Evolutionary conservation across 2,329 filamentous ascomycete species (phyloP).

Genomic region (Fusarium sp.): DNA sequence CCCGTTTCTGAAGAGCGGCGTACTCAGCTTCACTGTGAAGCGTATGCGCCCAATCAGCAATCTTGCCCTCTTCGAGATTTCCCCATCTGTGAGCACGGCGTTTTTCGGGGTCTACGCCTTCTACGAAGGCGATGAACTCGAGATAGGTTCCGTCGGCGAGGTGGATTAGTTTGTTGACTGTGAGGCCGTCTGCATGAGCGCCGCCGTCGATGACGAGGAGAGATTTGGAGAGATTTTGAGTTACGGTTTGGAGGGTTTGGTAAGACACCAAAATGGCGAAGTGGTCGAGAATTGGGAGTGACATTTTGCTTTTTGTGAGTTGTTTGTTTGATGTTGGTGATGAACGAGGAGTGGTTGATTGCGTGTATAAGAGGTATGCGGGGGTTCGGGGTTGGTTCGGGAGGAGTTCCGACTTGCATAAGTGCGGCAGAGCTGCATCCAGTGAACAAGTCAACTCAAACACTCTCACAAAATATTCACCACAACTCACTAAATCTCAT

Average conservation of each 20-base stretch:
- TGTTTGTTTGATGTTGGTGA: not conserved
- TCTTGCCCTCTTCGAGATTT: conserved; percentile 56
- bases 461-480: no score
- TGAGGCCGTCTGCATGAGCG: conserved; percentile 68
- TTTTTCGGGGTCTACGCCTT: conserved; percentile 53
- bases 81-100: conserved; percentile 69
- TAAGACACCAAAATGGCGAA: conserved; percentile 72
- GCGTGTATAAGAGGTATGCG: conserved; percentile 6
- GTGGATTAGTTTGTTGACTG: conserved; percentile 70
- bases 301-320: not conserved
- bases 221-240: conserved; percentile 60
- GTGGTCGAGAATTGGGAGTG: conserved; percentile 64
- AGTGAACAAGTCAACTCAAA: not conserved
- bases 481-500: fast-evolving
- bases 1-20: conserved; percentile 50
- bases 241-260: conserved; percentile 58
- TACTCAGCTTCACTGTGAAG: conserved; percentile 53
- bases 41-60: conserved; percentile 72
- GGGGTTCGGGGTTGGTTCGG: conserved; percentile 35
- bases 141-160: conserved; percentile 73
- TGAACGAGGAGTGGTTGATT: not conserved
- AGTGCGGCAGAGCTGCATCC: not conserved
- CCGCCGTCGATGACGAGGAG: conserved; percentile 72
- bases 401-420: conserved; percentile 4
- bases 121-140: conserved; percentile 72